These are phyloP conservation scores for Botrytis porri DNA, from an alignment of 2,329 filamentous ascomycete species.

Conservation along the genomic window DNA sequence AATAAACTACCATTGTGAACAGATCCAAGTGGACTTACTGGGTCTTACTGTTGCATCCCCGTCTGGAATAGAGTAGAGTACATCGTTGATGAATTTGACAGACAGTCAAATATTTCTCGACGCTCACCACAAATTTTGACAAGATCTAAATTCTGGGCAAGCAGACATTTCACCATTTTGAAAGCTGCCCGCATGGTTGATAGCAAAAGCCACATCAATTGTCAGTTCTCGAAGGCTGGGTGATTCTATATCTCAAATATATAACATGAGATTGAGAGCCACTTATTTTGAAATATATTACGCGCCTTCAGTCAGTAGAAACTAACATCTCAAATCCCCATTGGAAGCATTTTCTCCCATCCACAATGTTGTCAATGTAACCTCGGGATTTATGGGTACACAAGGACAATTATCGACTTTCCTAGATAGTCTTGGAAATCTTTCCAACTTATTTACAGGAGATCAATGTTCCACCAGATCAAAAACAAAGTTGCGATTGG, in stretches of 20 bases:
- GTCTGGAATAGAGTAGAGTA: background rate
- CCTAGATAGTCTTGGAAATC: background rate
- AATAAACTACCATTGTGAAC: background rate
- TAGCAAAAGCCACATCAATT: background rate
- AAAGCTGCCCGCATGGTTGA: background rate
- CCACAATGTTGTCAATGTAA: background rate
- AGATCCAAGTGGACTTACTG: background rate
- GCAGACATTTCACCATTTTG: background rate
- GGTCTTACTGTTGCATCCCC: background rate
- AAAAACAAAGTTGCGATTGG: constrained; percentile 2
- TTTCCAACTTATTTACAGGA: background rate
- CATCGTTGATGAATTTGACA: background rate
- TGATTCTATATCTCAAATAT: background rate
- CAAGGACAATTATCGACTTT: background rate
- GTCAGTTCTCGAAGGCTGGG: background rate
- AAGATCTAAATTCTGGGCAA: background rate
- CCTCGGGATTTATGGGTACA: background rate
- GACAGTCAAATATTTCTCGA: background rate
- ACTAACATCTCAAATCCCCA: background rate
- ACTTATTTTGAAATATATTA: background rate
- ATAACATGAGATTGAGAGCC: background rate
- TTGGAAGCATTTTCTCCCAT: background rate
- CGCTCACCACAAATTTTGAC: background rate
- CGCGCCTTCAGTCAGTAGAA: background rate
- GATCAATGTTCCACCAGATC: background rate